Base-by-base conservation (phyloP, 495 filamentous ascomycete species). In the Thozetella sp. region DNA sequence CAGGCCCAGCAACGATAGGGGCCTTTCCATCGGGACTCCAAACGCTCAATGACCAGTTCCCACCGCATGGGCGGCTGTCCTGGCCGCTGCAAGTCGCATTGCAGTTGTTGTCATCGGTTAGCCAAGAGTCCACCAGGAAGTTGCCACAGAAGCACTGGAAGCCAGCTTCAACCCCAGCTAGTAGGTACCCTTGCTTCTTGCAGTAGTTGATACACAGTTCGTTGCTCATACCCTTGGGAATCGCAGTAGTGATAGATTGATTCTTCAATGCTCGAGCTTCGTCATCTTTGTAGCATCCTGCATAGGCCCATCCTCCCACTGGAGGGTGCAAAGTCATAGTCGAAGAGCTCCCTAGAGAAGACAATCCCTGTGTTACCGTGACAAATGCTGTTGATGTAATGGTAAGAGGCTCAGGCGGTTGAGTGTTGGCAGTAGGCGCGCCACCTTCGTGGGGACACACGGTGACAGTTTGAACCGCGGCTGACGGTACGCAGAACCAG, bases 141-240 rank as follows among this genome's bases (percentile, higher is more conserved):
- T 84, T 82, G 22, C 82, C 85, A 64, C 86, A 89, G 62, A 83
- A 87, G 64, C 87, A 89, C 62, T 86, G 78, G 51, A 76, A 79
- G 45, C 78, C 82, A 56, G 84, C 85, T 63, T 91, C 83, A 13
- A 85, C 76, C 25, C 87, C 88, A 30, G 81, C 81, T 70, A 82
- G 84, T 57, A 53, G 71, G 64, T 70, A 86, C 37, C 77, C 78
- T 27, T 56, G 60, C 43, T 57, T 57, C 30, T 73, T 67, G 67
- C 84, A 86, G 65, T 82, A 83, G 43, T 77, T 73, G 50, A 87
- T 74, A 64, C 86, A 89, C 26, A 71, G 78, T 61, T 79, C 75
- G 27, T 83, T 80, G 11, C 83, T 88, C 64, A 69, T 67, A 17
- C 64, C 58, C 34, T 56, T 45, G 79, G 80, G 45, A 60, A 64